Conservation (phyloP, 2,329 filamentous ascomycete species). For the Westerdykella aurantiaca region DNA sequence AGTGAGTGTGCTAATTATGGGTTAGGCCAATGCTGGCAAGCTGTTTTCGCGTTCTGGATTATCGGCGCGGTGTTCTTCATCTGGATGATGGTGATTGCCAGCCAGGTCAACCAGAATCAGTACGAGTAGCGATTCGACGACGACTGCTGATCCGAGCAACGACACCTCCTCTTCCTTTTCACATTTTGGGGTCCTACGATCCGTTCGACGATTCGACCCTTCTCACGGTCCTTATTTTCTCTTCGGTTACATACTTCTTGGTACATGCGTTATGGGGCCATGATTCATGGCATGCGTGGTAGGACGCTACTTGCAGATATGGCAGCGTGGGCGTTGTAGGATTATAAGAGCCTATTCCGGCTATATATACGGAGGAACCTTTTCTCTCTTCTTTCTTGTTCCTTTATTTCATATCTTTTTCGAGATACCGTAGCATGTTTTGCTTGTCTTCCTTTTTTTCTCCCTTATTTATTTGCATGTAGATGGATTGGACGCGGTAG, state of each 20-base stretch:
- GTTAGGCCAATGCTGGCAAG: conserved; percentile 56
- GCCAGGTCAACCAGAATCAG: conserved; percentile 48
- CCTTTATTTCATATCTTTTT: not conserved
- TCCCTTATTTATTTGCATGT: not conserved
- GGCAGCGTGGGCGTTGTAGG: too few relatives aligned
- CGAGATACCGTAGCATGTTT: not conserved
- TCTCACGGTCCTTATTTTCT: not conserved
- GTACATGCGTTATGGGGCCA: not conserved
- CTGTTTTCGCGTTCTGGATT: conserved; percentile 59
- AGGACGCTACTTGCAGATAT: too few relatives aligned
- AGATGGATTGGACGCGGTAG: too few relatives aligned
- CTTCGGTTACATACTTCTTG: not conserved
- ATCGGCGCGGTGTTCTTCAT: conserved; percentile 58
- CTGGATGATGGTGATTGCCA: conserved; percentile 61
- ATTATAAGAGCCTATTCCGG: not conserved
- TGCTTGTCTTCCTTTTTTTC: not conserved
- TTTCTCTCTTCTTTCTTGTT: not conserved
- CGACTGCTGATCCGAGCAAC: not conserved
- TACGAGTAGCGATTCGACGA: conserved; percentile 28
- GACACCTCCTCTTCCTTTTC: not conserved
- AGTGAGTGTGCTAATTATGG: conserved; percentile 11
- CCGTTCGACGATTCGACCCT: not conserved
- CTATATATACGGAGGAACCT: not conserved
- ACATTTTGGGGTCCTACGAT: not conserved
- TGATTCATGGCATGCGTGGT: too few relatives aligned